These are phyloP conservation scores for Triticum turgidum DNA, from an alignment of 176 grass and related monocot genomes.

Conservation along the genomic window DNA sequence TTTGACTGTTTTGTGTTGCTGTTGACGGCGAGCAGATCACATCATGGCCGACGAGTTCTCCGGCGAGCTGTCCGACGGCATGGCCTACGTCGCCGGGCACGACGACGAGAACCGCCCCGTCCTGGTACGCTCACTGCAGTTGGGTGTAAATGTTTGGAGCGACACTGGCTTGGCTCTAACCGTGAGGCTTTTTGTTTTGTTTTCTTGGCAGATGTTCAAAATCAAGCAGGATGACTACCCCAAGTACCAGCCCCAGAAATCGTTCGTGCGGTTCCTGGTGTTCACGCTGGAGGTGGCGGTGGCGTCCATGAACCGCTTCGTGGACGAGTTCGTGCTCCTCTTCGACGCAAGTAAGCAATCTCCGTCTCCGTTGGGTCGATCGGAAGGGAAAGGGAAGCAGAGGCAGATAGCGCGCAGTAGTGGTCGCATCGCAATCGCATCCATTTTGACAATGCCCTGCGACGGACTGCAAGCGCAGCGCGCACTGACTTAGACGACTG, in stretches of 20 bases:
- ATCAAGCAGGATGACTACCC: conserved; percentile 95
- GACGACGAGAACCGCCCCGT: conserved; percentile 92
- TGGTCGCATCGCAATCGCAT: not conserved
- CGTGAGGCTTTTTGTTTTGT: not conserved
- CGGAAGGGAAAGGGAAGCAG: not conserved
- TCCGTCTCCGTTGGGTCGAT: not conserved
- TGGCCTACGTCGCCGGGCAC: conserved; percentile 86
- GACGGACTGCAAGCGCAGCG: not conserved
- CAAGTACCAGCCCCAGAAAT: conserved; percentile 86
- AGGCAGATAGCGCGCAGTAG: not conserved
- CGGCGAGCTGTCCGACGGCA: conserved; percentile 77
- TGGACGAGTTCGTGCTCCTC: conserved; percentile 86
- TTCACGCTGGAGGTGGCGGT: conserved; percentile 95
- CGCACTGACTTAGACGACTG: conserved; percentile 8
- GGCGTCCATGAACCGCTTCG: conserved; percentile 89
- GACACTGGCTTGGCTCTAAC: not conserved
- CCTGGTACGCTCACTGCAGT: conserved; percentile 43
- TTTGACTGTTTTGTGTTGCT: not conserved
- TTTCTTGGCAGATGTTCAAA: conserved; percentile 62
- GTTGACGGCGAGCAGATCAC: conserved; percentile 51
- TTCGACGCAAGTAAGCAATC: conserved; percentile 88
- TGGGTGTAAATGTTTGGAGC: not conserved
- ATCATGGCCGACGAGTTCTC: conserved; percentile 97
- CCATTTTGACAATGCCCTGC: conserved; percentile 8
- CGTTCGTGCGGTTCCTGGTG: conserved; percentile 88